A percentile compares a stretch with the other conserved stretches of the same genome.
phyloP scores from a whole-genome alignment of 1,284 basidiomycete genomes.

The Austroboletus novae-zelandiae region DNA sequence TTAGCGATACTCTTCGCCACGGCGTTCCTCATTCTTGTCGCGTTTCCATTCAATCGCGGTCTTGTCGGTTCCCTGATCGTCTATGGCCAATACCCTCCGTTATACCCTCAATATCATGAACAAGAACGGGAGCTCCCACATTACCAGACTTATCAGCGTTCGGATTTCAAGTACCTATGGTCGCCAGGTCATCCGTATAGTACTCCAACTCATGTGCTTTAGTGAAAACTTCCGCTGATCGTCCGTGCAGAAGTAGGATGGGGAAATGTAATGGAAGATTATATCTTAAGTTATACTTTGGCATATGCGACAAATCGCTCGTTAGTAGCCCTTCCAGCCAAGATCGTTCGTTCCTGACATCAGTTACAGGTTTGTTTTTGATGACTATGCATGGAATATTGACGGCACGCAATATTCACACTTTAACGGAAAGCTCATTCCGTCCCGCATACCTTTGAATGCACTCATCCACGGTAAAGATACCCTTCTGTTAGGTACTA shows the following conservation, averaged over 20 bases:
- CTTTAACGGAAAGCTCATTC: constrained; percentile 32
- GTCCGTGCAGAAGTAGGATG: constrained; percentile 31
- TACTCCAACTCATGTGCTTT: not conserved
- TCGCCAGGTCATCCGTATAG: constrained; percentile 27
- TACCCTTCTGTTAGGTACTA: not conserved
- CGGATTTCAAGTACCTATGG: constrained; percentile 29
- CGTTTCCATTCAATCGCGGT: constrained; percentile 28
- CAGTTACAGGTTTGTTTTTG: constrained; percentile 36
- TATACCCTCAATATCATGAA: constrained; percentile 14
- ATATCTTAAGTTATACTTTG: constrained; percentile 33
- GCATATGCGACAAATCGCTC: constrained; percentile 33
- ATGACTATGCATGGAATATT: constrained; percentile 37
- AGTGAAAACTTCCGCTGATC: constrained; percentile 2
- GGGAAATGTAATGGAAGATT: constrained; percentile 44
- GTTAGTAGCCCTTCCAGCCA: constrained; percentile 23
- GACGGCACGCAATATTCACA: constrained; percentile 29
- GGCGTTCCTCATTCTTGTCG: constrained; percentile 12
- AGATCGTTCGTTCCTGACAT: not conserved
- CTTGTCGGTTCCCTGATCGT: constrained; percentile 16
- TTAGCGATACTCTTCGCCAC: constrained; percentile 6
- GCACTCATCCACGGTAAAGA: constrained; percentile 24
- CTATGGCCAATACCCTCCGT: constrained; percentile 23
- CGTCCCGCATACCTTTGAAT: constrained; percentile 36
- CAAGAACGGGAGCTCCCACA: constrained; percentile 19
- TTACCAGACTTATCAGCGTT: constrained; percentile 19